These are phyloP conservation scores for Singerocomus rubriflavus DNA, from an alignment of 1,284 basidiomycete genomes.

Conservation along the genomic window DNA sequence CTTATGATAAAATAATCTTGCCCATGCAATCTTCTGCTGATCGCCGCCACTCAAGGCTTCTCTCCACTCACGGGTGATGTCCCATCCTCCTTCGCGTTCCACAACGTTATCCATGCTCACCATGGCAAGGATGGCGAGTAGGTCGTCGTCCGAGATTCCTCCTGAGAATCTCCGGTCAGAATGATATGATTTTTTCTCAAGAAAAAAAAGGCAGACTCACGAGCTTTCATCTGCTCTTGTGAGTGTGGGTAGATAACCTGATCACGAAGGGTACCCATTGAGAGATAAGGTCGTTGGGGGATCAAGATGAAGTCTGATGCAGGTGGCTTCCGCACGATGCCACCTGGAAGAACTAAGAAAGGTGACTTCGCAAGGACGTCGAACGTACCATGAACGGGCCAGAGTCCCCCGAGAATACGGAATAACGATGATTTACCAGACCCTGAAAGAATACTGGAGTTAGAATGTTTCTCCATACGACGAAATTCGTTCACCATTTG, in stretches of 20 bases:
- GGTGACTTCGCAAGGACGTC: not conserved
- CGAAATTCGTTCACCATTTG: conserved; percentile 63
- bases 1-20: conserved; percentile 91
- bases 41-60: conserved; percentile 89
- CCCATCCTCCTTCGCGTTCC: conserved; percentile 97
- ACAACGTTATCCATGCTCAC: conserved; percentile 90
- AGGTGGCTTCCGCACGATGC: conserved; percentile 89
- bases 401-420: conserved; percentile 93
- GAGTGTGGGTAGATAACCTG: conserved; percentile 90
- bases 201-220: conserved; percentile 43
- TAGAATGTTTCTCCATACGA: conserved; percentile 2
- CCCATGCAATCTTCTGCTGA: conserved; percentile 95
- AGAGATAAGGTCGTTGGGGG: conserved; percentile 94
- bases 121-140: conserved; percentile 70
- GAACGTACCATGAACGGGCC: conserved; percentile 85
- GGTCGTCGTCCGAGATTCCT: conserved; percentile 73
- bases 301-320: conserved; percentile 92
- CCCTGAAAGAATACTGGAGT: conserved; percentile 37
- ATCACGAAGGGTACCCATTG: conserved; percentile 89
- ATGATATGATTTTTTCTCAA: not conserved
- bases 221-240: conserved; percentile 67
- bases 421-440: conserved; percentile 91
- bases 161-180: conserved; percentile 36
- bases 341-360: conserved; percentile 45
- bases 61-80: conserved; percentile 85